Conservation (phyloP, 1,139 yeast genomes). For the Protomyces arabidopsidicola region DNA sequence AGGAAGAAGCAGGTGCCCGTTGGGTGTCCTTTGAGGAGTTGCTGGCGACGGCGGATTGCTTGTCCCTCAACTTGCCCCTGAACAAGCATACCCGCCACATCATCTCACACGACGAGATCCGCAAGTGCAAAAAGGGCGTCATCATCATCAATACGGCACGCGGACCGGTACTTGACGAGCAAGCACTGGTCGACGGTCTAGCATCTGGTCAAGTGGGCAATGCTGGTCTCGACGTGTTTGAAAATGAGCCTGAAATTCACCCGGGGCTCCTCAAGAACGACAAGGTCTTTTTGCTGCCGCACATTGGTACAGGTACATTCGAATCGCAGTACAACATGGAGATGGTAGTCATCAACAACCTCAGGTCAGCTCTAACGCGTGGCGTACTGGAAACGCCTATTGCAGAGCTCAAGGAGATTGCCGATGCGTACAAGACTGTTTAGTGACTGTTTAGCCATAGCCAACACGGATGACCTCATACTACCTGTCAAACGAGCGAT, state of each 20-base stretch:
- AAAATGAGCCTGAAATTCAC: slow-evolving; percentile 60
- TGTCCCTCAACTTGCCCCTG: slow-evolving; percentile 62
- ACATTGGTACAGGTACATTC: slow-evolving; percentile 58
- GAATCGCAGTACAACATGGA: slow-evolving; percentile 59
- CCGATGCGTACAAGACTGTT: slow-evolving; percentile 4
- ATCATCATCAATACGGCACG: slow-evolving; percentile 62
- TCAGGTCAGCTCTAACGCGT: slow-evolving; percentile 46
- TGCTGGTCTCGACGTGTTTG: slow-evolving; percentile 80
- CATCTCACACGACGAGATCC: slow-evolving; percentile 51
- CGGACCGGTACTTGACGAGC: slow-evolving; percentile 68
- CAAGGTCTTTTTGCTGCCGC: slow-evolving; percentile 58
- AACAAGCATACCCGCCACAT: slow-evolving; percentile 51
- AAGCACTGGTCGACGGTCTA: slow-evolving; percentile 63
- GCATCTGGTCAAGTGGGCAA: slow-evolving; percentile 61
- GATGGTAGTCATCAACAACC: slow-evolving; percentile 49
- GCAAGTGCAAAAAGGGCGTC: slow-evolving; percentile 64
- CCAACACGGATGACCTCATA: background rate
- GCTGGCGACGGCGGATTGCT: slow-evolving; percentile 53
- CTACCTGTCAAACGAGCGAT: background rate
- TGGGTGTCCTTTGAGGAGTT: slow-evolving; percentile 58
- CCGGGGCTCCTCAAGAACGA: slow-evolving; percentile 39
- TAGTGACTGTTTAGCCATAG: background rate
- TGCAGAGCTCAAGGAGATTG: slow-evolving; percentile 7
- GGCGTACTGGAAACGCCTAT: slow-evolving; percentile 55
- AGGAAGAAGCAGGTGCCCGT: slow-evolving; percentile 51